Evolutionary conservation across 2,329 filamentous ascomycete genomes (phyloP), one percentile per base, ranked within the genome.

Genomic region (Torrubiellomyces zombiae): DNA sequence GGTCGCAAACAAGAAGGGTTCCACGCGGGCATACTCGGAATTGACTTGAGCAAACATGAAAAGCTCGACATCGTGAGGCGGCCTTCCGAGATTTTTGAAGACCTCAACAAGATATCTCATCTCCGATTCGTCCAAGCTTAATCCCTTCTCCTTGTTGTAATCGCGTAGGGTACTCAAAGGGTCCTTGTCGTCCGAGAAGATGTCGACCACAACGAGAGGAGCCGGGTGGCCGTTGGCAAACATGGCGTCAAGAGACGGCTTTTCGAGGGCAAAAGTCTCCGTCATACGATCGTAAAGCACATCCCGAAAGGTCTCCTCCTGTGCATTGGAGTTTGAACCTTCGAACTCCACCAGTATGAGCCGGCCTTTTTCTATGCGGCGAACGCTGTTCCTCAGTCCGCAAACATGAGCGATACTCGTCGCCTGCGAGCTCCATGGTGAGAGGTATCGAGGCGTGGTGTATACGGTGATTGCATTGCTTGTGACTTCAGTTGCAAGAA

Each of bases 21-120:
- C n/a, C n/a, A n/a, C n/a, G n/a, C n/a, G n/a, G 14, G 28, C 32
- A 23, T 23, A 40, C 61, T 98, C 89, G 3, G 86, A 95, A 59
- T 95, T 95, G 48, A 98, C 86, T 55, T 98, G 89, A 10, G 86
- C 86, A 50, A 95, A 98, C 89, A 95, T 95, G 63, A 95, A 95
- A 13, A 95, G 64, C 55, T 98, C 89, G 21, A 95, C 80, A 47
- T 95, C 89, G 32, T 83, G 75, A 1, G 81, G 81, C 24, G 67
- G 58, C 18, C 73, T 58, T 33, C 70, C 67, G 11, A 48, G 43
- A 23, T 38, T 38, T 26, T 38, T 41, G 31, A 47, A 48, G 17
- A 44, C 40, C 26, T 83, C 73, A n/a, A 93, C 80, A 19, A 98
- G 63, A 44, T 98, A 95, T 31, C 92, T 75, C 48, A 95, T 91